These are phyloP conservation scores for Massarina eburnea DNA, from an alignment of 2,329 filamentous ascomycete species.

Conservation along the genomic window DNA sequence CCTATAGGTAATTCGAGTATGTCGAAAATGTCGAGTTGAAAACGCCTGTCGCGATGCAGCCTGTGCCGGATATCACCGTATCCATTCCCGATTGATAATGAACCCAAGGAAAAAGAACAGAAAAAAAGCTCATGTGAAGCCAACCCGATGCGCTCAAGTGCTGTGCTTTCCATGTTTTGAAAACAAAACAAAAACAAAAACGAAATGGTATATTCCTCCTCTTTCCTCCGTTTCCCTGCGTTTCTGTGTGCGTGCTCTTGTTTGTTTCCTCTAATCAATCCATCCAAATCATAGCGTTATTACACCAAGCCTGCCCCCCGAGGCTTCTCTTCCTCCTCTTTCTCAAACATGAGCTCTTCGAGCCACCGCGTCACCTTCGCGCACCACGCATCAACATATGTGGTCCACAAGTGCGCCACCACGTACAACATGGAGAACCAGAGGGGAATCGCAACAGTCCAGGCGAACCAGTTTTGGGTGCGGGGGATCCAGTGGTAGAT, in stretches of 20 bases:
- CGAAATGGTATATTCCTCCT: not conserved
- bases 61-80: not conserved
- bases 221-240: too few species aligned
- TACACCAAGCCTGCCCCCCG: not conserved
- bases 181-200: not conserved
- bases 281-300: not conserved
- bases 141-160: too few species aligned
- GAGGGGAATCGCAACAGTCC: constrained; percentile 48
- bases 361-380: constrained; percentile 52
- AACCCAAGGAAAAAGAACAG: not conserved
- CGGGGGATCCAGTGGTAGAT: constrained; percentile 49
- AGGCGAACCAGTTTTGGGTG: constrained; percentile 40
- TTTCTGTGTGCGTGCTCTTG: too few species aligned
- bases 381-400: constrained; percentile 55
- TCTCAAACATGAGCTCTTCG: constrained; percentile 52
- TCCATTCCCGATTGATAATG: not conserved
- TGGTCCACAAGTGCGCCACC: constrained; percentile 54
- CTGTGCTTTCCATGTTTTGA: not conserved
- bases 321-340: constrained; percentile 42
- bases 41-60: constrained; percentile 3
- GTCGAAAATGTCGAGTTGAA: not conserved
- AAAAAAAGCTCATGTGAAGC: too few species aligned
- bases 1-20: not conserved
- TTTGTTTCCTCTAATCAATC: too few species aligned
- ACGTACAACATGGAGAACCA: constrained; percentile 53